A percentile compares a stretch with the other conserved stretches of the same genome.
These are phyloP conservation scores for Gymnopilus dilepis DNA, from an alignment of 768 basidiomycete genomes.

Conservation along the genomic window DNA sequence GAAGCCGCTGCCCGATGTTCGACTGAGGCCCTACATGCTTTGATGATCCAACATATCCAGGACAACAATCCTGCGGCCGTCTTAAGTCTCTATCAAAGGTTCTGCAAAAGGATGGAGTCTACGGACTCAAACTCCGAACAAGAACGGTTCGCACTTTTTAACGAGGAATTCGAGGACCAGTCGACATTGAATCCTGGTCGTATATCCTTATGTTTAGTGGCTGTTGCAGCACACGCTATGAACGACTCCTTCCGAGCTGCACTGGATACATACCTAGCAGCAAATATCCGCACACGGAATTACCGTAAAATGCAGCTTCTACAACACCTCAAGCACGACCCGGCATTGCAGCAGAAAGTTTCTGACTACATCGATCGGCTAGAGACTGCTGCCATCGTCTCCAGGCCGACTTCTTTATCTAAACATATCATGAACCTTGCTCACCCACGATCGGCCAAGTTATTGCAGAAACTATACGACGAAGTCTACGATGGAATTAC, in stretches of 20 bases:
- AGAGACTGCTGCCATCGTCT: constrained; percentile 55
- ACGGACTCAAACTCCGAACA: background rate
- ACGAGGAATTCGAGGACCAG: constrained; percentile 20
- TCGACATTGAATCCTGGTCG: constrained; percentile 32
- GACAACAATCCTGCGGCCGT: constrained; percentile 45
- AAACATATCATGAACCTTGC: constrained; percentile 56
- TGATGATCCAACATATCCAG: constrained; percentile 52
- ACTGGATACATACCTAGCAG: constrained; percentile 46
- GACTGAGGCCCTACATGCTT: constrained; percentile 52
- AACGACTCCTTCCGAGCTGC: constrained; percentile 62
- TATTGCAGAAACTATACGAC: constrained; percentile 55
- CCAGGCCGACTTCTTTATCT: constrained; percentile 52
- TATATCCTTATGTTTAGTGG: constrained; percentile 53
- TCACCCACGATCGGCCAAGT: constrained; percentile 31
- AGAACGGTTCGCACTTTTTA: constrained; percentile 17
- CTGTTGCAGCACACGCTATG: constrained; percentile 66
- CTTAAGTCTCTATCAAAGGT: constrained; percentile 46
- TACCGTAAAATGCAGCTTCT: constrained; percentile 46
- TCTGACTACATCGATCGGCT: constrained; percentile 52
- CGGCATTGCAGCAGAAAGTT: constrained; percentile 46
- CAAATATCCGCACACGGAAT: constrained; percentile 40
- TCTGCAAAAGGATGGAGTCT: constrained; percentile 25
- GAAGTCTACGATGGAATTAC: constrained; percentile 55
- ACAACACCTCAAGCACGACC: constrained; percentile 37
- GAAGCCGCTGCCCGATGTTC: constrained; percentile 49